phyloP scores from a whole-genome alignment of 192 early-diverging fungal species.

The Oehlia diaphana region DNA sequence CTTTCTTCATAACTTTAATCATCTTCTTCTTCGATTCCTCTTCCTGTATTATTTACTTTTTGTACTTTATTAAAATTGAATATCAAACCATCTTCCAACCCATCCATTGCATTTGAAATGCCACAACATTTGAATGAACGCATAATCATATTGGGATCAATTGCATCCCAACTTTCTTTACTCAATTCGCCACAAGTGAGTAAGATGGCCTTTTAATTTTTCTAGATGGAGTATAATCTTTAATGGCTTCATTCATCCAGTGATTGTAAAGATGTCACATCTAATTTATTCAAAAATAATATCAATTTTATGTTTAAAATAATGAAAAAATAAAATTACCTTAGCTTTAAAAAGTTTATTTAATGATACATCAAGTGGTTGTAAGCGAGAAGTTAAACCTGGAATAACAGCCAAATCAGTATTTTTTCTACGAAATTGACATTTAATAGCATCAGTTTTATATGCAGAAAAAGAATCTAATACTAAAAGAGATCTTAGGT shows the following conservation, averaged over 20 bases:
- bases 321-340: slow-evolving; percentile 3
- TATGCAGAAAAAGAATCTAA: no score
- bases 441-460: neutral
- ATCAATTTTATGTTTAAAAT: no score
- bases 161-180: neutral
- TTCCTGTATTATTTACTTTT: neutral
- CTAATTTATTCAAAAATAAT: neutral
- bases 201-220: neutral
- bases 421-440: neutral
- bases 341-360: slow-evolving; percentile 13
- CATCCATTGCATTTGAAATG: neutral
- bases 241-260: neutral
- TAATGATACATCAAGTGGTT: slow-evolving; percentile 8
- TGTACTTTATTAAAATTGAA: neutral
- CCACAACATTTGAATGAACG: slow-evolving; percentile 11
- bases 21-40: neutral
- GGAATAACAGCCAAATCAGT: slow-evolving; percentile 1
- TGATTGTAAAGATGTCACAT: neutral
- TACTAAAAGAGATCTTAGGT: no score
- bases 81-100: neutral
- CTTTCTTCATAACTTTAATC: no score
- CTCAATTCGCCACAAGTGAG: neutral
- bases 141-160: neutral
- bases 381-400: slow-evolving; percentile 9
- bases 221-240: neutral